Conservation (phyloP, 2,329 filamentous ascomycete genomes). For the Fusarium albosuccineum region DNA sequence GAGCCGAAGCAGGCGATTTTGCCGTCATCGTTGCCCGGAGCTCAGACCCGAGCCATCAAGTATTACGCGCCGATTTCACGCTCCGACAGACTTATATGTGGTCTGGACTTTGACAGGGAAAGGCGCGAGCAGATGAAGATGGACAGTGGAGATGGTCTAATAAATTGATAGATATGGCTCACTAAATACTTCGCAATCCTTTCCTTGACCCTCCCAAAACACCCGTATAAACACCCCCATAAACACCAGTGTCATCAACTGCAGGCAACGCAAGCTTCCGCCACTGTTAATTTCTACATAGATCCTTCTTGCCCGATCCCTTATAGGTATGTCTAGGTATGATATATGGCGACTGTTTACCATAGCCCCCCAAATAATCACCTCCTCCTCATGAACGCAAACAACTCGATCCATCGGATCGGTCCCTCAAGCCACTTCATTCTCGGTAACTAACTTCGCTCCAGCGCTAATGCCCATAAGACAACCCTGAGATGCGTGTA, state of each 20-base stretch:
- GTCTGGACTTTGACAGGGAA: too few species aligned
- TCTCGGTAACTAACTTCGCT: conserved; percentile 34
- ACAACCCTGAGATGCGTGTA: conserved; percentile 47
- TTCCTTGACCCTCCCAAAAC: too few species aligned
- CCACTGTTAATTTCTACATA: conserved; percentile 19
- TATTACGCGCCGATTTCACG: too few species aligned
- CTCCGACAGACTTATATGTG: too few species aligned
- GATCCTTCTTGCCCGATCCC: conserved; percentile 14
- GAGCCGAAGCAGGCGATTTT: not conserved
- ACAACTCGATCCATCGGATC: conserved; percentile 26
- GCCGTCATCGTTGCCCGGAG: not conserved
- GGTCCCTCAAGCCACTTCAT: conserved; percentile 25
- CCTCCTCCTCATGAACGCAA: conserved; percentile 24
- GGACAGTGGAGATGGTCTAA: too few species aligned
- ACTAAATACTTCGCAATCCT: too few species aligned
- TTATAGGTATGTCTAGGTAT: conserved; percentile 15
- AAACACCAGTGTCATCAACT: not conserved
- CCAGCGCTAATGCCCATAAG: conserved; percentile 44
- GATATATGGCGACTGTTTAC: conserved; percentile 20
- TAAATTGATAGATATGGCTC: too few species aligned
- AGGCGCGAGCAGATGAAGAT: too few species aligned
- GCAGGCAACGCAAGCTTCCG: conserved; percentile 1
- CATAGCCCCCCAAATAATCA: conserved; percentile 10
- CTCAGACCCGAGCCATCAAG: not conserved
- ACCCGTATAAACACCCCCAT: not conserved